Evolutionary conservation across 208 protist species (phyloP).

Genomic region (Tritrichomonas foetus): DNA sequence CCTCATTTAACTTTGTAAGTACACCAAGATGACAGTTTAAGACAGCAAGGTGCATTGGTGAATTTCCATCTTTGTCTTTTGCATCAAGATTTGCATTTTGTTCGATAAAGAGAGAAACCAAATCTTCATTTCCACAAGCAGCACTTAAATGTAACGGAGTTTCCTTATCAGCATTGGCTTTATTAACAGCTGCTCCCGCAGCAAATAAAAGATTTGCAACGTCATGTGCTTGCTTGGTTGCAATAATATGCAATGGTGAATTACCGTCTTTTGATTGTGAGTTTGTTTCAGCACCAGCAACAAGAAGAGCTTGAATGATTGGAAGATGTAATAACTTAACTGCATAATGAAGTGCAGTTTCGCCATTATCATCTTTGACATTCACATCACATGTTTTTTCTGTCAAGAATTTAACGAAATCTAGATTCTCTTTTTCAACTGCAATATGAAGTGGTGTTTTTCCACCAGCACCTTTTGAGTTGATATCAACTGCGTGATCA

Average conservation of each 20-base stretch:
- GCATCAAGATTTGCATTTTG: background rate
- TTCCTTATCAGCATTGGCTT: background rate
- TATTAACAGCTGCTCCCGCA: background rate
- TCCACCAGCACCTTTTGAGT: background rate
- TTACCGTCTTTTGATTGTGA: slow-evolving; percentile 1
- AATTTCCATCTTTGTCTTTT: background rate
- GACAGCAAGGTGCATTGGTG: background rate
- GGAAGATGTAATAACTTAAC: background rate
- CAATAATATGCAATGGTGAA: background rate
- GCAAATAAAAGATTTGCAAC: slow-evolving; percentile 1
- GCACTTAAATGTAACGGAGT: background rate
- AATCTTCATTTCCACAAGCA: background rate
- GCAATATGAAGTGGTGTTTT: background rate
- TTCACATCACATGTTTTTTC: background rate
- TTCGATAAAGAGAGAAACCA: slow-evolving; percentile 29
- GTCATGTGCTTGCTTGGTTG: background rate
- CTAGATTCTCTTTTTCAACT: background rate
- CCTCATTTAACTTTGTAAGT: background rate
- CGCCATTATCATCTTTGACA: background rate
- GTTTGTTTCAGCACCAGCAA: slow-evolving; percentile 1
- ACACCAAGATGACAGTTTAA: background rate
- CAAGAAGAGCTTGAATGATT: slow-evolving; percentile 5
- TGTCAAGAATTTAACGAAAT: background rate
- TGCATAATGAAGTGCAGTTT: slow-evolving; percentile 27
- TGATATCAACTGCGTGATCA: background rate